These are phyloP conservation scores for Cyberlindnera maclurae DNA, from an alignment of 805 yeast genomes.

Conservation along the genomic window DNA sequence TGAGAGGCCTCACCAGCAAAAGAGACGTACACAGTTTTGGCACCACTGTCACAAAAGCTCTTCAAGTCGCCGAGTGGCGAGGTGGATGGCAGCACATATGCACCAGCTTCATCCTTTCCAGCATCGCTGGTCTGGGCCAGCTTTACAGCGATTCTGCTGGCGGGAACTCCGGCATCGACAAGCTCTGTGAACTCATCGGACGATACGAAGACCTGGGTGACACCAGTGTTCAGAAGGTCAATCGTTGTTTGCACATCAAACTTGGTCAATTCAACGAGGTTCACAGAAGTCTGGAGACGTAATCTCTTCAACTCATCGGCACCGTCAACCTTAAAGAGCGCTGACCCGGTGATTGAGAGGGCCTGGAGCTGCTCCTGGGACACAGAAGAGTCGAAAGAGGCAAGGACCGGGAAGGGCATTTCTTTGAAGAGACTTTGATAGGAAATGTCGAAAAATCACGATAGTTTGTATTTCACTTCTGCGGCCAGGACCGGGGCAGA, in stretches of 20 bases:
- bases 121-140: slow-evolving; percentile 4
- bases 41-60: slow-evolving; percentile 13
- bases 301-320: slow-evolving; percentile 10
- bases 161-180: slow-evolving; percentile 44
- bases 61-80: slow-evolving; percentile 17
- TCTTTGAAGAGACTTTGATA: too few relatives aligned
- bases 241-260: slow-evolving; percentile 38
- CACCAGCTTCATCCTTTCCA: slow-evolving; percentile 7
- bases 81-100: slow-evolving; percentile 17
- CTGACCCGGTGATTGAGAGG: slow-evolving; percentile 23
- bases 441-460: too few relatives aligned
- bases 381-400: slow-evolving; percentile 20
- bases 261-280: slow-evolving; percentile 17
- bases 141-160: slow-evolving; percentile 14
- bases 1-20: slow-evolving; percentile 7
- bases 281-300: slow-evolving; percentile 19
- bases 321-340: slow-evolving; percentile 17
- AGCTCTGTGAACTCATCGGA: slow-evolving; percentile 26
- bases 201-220: slow-evolving; percentile 37
- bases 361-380: slow-evolving; percentile 4
- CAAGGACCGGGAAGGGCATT: slow-evolving; percentile 35
- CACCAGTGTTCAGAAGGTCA: slow-evolving; percentile 56
- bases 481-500: too few relatives aligned
- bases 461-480: too few relatives aligned
- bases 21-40: slow-evolving; percentile 12